Percentiles rank a stretch among this genome's conserved stretches.
These are phyloP conservation scores for Gynandropsis gynandra DNA, from an alignment of 345 rosid genomes.

Conservation along the genomic window DNA sequence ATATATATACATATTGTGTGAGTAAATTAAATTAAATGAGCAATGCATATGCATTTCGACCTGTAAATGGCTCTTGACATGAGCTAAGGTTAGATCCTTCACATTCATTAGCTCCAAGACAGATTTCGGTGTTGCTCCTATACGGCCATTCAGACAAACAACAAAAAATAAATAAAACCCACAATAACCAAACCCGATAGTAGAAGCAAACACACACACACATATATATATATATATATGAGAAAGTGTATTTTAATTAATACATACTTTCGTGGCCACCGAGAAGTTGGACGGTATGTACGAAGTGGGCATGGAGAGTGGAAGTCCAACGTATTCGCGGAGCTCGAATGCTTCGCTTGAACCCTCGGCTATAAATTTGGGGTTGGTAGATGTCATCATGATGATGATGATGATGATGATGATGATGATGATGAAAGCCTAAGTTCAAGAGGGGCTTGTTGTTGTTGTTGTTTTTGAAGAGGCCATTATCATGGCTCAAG, in stretches of 20 bases:
- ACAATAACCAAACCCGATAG: slow-evolving; percentile 1
- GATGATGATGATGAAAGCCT: slow-evolving; percentile 48
- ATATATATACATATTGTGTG: not conserved
- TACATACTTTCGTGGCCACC: slow-evolving; percentile 99
- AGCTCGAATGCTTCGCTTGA: slow-evolving; percentile 83
- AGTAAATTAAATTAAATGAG: no score
- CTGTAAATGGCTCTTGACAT: slow-evolving; percentile 99
- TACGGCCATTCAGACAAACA: slow-evolving; percentile 2
- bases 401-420: slow-evolving; percentile 29
- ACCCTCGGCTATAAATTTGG: slow-evolving; percentile 60
- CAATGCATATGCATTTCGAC: slow-evolving; percentile 29
- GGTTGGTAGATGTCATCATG: slow-evolving; percentile 39
- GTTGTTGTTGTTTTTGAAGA: slow-evolving; percentile 15
- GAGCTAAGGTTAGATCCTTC: slow-evolving; percentile 99
- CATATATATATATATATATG: no score
- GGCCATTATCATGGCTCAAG: slow-evolving; percentile 59
- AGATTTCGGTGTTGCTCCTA: slow-evolving; percentile 99
- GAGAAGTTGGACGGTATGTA: slow-evolving; percentile 94
- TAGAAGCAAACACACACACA: no score
- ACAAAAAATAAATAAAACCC: not conserved
- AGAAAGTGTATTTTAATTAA: no score
- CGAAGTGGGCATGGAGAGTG: slow-evolving; percentile 87
- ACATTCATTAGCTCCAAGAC: slow-evolving; percentile 98
- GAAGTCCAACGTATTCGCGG: slow-evolving; percentile 99
- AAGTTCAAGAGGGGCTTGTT: slow-evolving; percentile 51